phyloP scores from a whole-genome alignment of 1,284 basidiomycete genomes.

The Rhodotorula sp. region DNA sequence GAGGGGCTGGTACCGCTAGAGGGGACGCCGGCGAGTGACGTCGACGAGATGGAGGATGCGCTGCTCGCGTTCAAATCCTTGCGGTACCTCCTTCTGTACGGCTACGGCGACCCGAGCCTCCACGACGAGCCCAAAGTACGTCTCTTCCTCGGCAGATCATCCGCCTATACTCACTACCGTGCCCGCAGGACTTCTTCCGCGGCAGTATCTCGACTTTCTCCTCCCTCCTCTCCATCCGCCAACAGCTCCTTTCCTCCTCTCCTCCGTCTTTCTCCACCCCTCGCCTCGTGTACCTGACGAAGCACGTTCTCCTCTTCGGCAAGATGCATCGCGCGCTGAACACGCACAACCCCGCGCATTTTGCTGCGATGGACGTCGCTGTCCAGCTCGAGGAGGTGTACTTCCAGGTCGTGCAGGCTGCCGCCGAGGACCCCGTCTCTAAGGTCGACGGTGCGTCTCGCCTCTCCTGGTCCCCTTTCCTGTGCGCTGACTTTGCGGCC shows the following conservation, averaged over 20 bases:
- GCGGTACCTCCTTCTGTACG: conserved; percentile 41
- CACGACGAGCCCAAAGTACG: conserved; percentile 19
- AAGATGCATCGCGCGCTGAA: conserved; percentile 41
- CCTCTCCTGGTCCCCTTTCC: background rate
- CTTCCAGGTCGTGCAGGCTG: conserved; percentile 32
- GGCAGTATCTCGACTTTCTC: conserved; percentile 31
- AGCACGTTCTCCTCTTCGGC: conserved; percentile 36
- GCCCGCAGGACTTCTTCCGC: conserved; percentile 31
- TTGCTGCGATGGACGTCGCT: conserved; percentile 35
- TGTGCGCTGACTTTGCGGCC: background rate
- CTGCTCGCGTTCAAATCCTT: conserved; percentile 41
- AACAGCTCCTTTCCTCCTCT: conserved; percentile 19
- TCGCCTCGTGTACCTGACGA: conserved; percentile 34
- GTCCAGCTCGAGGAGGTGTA: conserved; percentile 22
- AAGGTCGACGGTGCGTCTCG: conserved; percentile 3
- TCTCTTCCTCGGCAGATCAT: background rate
- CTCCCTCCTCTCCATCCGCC: conserved; percentile 29
- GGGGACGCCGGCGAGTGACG: background rate
- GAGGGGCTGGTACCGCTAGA: background rate
- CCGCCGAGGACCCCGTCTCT: conserved; percentile 18
- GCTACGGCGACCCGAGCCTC: conserved; percentile 32
- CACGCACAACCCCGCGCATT: conserved; percentile 18
- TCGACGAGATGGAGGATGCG: conserved; percentile 23
- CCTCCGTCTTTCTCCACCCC: background rate
- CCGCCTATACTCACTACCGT: background rate